Evolutionary conservation across 176 grass and related monocot genomes (phyloP).

Genomic region (Hordeum marinum): DNA sequence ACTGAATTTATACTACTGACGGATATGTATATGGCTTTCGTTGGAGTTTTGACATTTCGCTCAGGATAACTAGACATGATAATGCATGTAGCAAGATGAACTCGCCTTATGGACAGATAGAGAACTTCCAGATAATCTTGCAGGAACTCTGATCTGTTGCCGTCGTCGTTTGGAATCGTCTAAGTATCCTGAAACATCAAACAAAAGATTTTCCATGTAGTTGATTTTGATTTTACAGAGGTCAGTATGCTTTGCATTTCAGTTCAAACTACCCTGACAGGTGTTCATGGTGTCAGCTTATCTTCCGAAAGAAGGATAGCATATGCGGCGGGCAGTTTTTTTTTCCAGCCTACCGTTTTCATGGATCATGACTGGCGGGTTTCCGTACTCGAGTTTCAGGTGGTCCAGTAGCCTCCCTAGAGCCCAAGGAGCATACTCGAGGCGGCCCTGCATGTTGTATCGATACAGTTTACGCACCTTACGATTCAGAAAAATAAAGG

Average conservation of each 20-base stretch:
- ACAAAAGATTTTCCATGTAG: not conserved
- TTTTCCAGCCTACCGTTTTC: conserved; percentile 53
- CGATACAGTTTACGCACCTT: not conserved
- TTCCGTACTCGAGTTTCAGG: conserved; percentile 55
- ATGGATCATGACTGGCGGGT: conserved; percentile 60
- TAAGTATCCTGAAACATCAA: not conserved
- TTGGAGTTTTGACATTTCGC: not conserved
- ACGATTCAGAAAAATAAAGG: not conserved
- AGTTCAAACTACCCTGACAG: not conserved
- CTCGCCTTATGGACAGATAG: conserved; percentile 12
- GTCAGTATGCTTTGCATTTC: not conserved
- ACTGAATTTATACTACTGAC: no score
- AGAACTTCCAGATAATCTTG: conserved; percentile 20
- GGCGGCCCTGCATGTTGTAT: not conserved
- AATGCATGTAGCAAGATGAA: not conserved
- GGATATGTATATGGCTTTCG: not conserved
- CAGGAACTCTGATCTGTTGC: conserved; percentile 3
- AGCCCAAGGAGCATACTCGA: conserved; percentile 39
- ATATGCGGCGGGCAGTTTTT: not conserved
- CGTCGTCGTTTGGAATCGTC: not conserved
- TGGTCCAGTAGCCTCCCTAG: conserved; percentile 60
- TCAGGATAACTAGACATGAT: not conserved
- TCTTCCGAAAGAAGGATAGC: not conserved
- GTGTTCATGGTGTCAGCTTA: not conserved
- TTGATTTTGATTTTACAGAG: not conserved